A percentile compares a stretch with the other conserved stretches of the same genome.
Conservation (phyloP, 495 filamentous ascomycete species). For the Achaetomiella virescens region DNA sequence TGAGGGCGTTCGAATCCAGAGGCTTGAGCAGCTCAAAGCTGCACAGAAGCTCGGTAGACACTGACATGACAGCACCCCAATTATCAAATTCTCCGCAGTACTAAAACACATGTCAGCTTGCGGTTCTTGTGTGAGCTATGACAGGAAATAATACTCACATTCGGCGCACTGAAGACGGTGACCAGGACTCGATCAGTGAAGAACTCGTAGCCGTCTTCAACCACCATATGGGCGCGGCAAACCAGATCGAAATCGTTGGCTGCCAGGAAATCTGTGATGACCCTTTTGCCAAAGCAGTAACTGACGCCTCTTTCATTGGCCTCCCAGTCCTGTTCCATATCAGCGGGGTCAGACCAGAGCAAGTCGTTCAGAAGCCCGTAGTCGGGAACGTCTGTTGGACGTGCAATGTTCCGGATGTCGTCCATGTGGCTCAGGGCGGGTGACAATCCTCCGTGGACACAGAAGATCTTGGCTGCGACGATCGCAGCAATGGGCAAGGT, state of each 20-base stretch:
- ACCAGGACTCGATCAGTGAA: slow-evolving; percentile 94
- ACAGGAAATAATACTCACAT: slow-evolving; percentile 54
- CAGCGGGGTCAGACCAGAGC: slow-evolving; percentile 95
- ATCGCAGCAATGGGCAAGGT: slow-evolving; percentile 91
- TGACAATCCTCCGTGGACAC: slow-evolving; percentile 93
- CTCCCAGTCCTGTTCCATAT: slow-evolving; percentile 98
- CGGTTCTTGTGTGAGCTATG: too few species aligned
- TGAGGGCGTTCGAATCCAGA: slow-evolving; percentile 90
- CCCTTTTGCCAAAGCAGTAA: slow-evolving; percentile 97
- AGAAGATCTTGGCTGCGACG: slow-evolving; percentile 98
- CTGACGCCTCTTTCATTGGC: slow-evolving; percentile 95
- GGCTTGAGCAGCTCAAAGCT: slow-evolving; percentile 97
- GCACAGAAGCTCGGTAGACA: slow-evolving; percentile 86
- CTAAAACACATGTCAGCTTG: slow-evolving; percentile 39
- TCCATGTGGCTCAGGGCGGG: slow-evolving; percentile 94
- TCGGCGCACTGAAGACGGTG: slow-evolving; percentile 96
- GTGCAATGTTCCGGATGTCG: slow-evolving; percentile 91
- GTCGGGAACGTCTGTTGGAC: slow-evolving; percentile 95
- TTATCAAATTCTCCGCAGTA: slow-evolving; percentile 99
- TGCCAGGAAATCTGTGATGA: slow-evolving; percentile 94
- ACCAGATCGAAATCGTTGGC: slow-evolving; percentile 96
- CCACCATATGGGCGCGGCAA: slow-evolving; percentile 97
- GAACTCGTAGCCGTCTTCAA: slow-evolving; percentile 99
- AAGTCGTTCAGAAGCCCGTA: slow-evolving; percentile 95
- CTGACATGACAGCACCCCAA: slow-evolving; percentile 98